Base-by-base conservation (phyloP, 208 protist genomes). In the Novymonas esmeraldas region DNA sequence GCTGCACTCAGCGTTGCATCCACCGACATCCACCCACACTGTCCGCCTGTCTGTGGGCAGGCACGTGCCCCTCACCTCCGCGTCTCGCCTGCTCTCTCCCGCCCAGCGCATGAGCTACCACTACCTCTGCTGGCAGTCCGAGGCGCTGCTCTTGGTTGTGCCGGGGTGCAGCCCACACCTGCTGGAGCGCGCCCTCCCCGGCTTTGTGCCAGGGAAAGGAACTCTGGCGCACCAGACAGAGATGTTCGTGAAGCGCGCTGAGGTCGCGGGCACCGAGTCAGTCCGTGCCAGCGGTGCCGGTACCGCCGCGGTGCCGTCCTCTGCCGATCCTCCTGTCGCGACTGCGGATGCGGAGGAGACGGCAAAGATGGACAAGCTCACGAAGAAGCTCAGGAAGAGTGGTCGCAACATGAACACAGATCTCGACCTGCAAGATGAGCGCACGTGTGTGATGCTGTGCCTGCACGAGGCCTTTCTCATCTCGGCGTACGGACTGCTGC, bases 371-470 rank as follows among this genome's bases (percentile, higher is more conserved):
- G 42, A 46, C 31, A 24, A 46, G 55, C 42, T 14, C 24, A 36
- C 36, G 11, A 33, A 42, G 24, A 24, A 10, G 36, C 36, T 60
- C 22, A 60, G 29, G 18, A 41, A 33, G 36, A 60, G 26, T 6
- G 31, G 55, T 22, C 55, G 55, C 0, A 0, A 60, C 22, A 60
- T 60, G 31, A 60, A 60, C 36, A 33, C 55, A 0, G 55, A 60
- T 33, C 55, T 60, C 36, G 9, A 60, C 24, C 36, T 60, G 14
- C 36, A n/a, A 26, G 55, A 60, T 20, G 55, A 60, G 55, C 55
- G 55, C 20, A 60, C 55, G n/a, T 60, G 33, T 20, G 55, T 60
- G 6, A 36, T 36, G 0, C 34, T 60, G 6, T 60, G 55, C 38
- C 16, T 60, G 22, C 31, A 60, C 31, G 55, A 60, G 55, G 36